Base-by-base conservation (phyloP, 2,329 filamentous ascomycete genomes). In the Colletotrichum lindemuthianum region DNA sequence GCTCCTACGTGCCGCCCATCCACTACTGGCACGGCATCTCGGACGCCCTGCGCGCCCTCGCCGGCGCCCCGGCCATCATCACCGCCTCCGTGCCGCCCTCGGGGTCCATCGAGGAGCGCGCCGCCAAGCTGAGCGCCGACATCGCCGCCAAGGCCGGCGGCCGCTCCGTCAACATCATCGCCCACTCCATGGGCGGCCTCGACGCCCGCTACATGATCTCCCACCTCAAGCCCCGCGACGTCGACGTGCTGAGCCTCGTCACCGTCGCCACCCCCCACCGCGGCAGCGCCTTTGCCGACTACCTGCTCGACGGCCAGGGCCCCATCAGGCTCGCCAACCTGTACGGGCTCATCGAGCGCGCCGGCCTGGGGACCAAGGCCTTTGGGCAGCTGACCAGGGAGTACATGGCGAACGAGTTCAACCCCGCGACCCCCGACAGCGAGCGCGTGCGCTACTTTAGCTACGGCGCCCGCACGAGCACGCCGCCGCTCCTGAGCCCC, bases 121-220 rank as follows among this genome's bases (percentile, higher is more conserved):
- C 88, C 33, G 81, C 82, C 63, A 82, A 82, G 69, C 81, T 90
- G n/a, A 81, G 82, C 37, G 71, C 77, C 67, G 81, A 85, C 67
- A 88, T 90, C 63, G 80, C 80, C 51, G 72, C 76, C 39, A 76
- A 75, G 9, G 80, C 83, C 1, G 69, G 74, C 24, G 81, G 80
- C 15, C 79, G 77, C 65, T 86, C 89, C 54, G 92, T 97, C 68
- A 92, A 92, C 73, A 91, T 97, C 64, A 82, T 93, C 16, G 87
- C 87, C 44, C 91, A 93, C 77, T 86, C 82, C 69, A 89, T 89
- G 87, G 87, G 88, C 51, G 88, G 88, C 2, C 79, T 90, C 4
- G 88, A 90, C 72, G 84, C 87, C 9, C 81, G 88, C 49, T 88
- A 88, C 74, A 88, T 90, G 86, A 85, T 90, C 57, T 86, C 86